A percentile compares a stretch with the other conserved stretches of the same genome.
Evolutionary conservation across 148 eudicot genomes (phyloP).

Genomic region (Pouteria glomerata): DNA sequence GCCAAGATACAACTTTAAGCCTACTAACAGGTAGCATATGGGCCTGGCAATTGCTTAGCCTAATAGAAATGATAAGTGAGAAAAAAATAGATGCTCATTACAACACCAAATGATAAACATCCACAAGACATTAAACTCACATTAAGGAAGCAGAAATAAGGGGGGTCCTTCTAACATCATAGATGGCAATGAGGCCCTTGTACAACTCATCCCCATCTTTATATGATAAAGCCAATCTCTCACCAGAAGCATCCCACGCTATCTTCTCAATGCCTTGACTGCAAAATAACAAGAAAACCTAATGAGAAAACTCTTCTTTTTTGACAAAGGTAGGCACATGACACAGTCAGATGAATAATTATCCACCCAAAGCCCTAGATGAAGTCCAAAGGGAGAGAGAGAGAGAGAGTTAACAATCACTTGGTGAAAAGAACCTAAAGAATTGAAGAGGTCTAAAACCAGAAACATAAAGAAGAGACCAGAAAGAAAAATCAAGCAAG

Average conservation of each 20-base stretch:
- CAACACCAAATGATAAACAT: neutral
- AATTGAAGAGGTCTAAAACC: too few relatives aligned
- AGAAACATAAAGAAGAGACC: too few relatives aligned
- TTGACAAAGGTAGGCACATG: too few relatives aligned
- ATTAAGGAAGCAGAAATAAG: conserved; percentile 75
- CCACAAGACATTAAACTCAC: conserved; percentile 39
- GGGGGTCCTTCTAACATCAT: conserved; percentile 79
- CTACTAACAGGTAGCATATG: neutral
- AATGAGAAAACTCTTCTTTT: neutral
- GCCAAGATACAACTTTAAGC: neutral
- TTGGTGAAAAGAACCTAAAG: too few relatives aligned
- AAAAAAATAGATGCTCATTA: neutral
- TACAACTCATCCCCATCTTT: conserved; percentile 81
- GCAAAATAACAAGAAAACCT: conserved; percentile 24
- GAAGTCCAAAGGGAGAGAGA: too few relatives aligned
- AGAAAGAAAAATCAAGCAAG: too few relatives aligned
- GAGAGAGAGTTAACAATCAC: too few relatives aligned
- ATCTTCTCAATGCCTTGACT: conserved; percentile 80
- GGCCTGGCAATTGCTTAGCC: neutral
- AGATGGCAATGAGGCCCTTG: conserved; percentile 84
- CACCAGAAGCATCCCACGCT: conserved; percentile 99
- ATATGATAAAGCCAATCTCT: conserved; percentile 80
- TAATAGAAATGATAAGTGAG: neutral
- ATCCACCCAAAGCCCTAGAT: too few relatives aligned
- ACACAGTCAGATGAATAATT: too few relatives aligned